Percentiles rank a stretch among this genome's conserved stretches.
Evolutionary conservation across 2,329 filamentous ascomycete species (phyloP).

Genomic region (Aspergillus awamori): DNA sequence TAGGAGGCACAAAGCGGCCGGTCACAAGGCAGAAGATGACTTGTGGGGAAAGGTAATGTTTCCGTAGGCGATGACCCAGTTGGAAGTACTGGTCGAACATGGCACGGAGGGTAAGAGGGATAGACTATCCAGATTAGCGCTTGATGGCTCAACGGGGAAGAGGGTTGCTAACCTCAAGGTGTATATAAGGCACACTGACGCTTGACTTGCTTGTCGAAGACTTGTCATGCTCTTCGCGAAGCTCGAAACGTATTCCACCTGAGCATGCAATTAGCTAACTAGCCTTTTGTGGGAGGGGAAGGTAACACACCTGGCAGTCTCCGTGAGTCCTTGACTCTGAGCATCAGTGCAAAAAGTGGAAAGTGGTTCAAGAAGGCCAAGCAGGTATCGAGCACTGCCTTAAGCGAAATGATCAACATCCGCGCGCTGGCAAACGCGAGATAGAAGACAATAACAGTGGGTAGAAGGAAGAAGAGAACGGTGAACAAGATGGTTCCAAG

Average conservation of each 20-base stretch:
- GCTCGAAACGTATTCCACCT: slow-evolving; percentile 87
- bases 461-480: slow-evolving; percentile 88
- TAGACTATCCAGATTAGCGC: slow-evolving; percentile 60
- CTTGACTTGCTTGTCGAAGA: slow-evolving; percentile 40
- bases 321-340: slow-evolving; percentile 88
- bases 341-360: slow-evolving; percentile 93
- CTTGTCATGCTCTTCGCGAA: slow-evolving; percentile 69
- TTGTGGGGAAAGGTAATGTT: slow-evolving; percentile 88
- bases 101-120: slow-evolving; percentile 83
- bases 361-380: slow-evolving; percentile 97
- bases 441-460: slow-evolving; percentile 95
- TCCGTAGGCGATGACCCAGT: slow-evolving; percentile 85
- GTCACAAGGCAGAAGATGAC: slow-evolving; percentile 87
- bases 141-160: not conserved
- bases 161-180: slow-evolving; percentile 69
- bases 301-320: slow-evolving; percentile 72
- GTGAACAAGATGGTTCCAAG: slow-evolving; percentile 97
- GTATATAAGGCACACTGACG: slow-evolving; percentile 76
- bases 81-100: slow-evolving; percentile 99
- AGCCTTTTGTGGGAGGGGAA: slow-evolving; percentile 16
- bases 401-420: slow-evolving; percentile 92
- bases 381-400: slow-evolving; percentile 86
- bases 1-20: slow-evolving; percentile 90
- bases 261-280: slow-evolving; percentile 5
- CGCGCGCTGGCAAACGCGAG: slow-evolving; percentile 91